Evolutionary conservation across 176 grass and related monocot species (phyloP).

Genomic region (Aegilops tauschii): DNA sequence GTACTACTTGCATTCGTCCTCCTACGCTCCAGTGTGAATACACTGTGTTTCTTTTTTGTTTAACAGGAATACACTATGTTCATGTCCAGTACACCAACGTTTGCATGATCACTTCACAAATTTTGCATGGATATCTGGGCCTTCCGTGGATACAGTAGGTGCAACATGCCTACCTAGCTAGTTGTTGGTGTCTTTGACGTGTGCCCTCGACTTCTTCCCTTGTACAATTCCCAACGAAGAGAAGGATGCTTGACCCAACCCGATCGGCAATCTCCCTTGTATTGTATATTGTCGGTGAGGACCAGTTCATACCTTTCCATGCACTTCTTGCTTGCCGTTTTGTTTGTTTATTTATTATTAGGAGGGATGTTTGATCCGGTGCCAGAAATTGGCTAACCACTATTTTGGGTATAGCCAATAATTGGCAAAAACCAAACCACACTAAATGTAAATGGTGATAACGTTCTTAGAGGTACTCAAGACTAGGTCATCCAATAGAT

Average conservation of each 20-base stretch:
- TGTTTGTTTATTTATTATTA: too few relatives aligned
- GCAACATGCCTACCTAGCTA: neutral
- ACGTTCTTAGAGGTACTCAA: too few relatives aligned
- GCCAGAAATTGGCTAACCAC: too few relatives aligned
- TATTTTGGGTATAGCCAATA: too few relatives aligned
- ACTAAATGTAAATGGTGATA: too few relatives aligned
- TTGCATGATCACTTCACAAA: slow-evolving; percentile 25
- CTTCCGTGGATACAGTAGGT: neutral
- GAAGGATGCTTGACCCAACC: slow-evolving; percentile 71
- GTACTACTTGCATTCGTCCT: too few relatives aligned
- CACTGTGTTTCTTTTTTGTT: neutral
- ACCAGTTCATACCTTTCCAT: neutral
- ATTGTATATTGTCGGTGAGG: slow-evolving; percentile 4
- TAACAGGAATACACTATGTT: too few relatives aligned
- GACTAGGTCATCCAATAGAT: too few relatives aligned
- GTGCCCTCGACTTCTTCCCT: slow-evolving; percentile 24
- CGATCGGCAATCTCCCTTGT: neutral
- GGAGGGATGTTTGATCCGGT: too few relatives aligned
- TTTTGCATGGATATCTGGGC: slow-evolving; percentile 27
- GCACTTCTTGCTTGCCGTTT: neutral
- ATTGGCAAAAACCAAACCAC: too few relatives aligned
- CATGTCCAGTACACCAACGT: neutral
- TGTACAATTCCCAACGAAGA: slow-evolving; percentile 46
- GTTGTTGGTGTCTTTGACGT: slow-evolving; percentile 36
- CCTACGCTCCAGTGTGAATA: neutral